Conservation (phyloP, 2,329 filamentous ascomycete species). For the Penicillium sp. region DNA sequence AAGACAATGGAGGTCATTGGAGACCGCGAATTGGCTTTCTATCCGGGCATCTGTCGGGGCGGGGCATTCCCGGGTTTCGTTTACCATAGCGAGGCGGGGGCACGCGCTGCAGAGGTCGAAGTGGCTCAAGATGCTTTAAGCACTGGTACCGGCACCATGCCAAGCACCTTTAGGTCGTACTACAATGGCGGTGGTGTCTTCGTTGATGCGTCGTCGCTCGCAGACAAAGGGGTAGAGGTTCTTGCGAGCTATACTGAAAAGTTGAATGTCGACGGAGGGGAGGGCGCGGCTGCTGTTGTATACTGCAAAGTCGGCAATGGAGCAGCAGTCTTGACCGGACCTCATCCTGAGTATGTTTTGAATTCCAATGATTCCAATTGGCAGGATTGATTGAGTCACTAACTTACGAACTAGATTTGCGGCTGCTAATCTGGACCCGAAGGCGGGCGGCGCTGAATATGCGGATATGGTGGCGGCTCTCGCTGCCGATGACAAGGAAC, state of each 20-base stretch:
- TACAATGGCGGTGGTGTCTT: slow-evolving; percentile 96
- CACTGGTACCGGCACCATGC: slow-evolving; percentile 54
- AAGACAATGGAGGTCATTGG: slow-evolving; percentile 80
- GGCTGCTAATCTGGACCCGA: slow-evolving; percentile 69
- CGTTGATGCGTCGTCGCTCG: slow-evolving; percentile 68
- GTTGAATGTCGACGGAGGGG: slow-evolving; percentile 72
- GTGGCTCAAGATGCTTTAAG: slow-evolving; percentile 63
- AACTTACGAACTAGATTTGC: slow-evolving; percentile 65
- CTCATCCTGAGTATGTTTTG: slow-evolving; percentile 79
- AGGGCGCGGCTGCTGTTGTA: slow-evolving; percentile 73
- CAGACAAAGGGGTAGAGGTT: slow-evolving; percentile 69
- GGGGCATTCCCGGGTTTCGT: slow-evolving; percentile 86
- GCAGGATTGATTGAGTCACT: slow-evolving; percentile 14
- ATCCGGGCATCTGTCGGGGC: slow-evolving; percentile 80
- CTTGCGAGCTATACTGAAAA: slow-evolving; percentile 76
- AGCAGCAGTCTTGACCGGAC: slow-evolving; percentile 74
- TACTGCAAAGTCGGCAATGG: slow-evolving; percentile 82
- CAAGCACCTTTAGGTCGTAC: slow-evolving; percentile 66
- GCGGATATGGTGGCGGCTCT: slow-evolving; percentile 67
- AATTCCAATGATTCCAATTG: background rate
- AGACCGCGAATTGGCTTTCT: slow-evolving; percentile 81
- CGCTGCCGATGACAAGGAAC: slow-evolving; percentile 65
- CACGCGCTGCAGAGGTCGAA: slow-evolving; percentile 67
- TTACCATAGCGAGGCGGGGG: slow-evolving; percentile 84
- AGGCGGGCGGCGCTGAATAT: slow-evolving; percentile 68